Evolutionary conservation across 495 filamentous ascomycete species (phyloP).

Genomic region (Podospora comata): DNA sequence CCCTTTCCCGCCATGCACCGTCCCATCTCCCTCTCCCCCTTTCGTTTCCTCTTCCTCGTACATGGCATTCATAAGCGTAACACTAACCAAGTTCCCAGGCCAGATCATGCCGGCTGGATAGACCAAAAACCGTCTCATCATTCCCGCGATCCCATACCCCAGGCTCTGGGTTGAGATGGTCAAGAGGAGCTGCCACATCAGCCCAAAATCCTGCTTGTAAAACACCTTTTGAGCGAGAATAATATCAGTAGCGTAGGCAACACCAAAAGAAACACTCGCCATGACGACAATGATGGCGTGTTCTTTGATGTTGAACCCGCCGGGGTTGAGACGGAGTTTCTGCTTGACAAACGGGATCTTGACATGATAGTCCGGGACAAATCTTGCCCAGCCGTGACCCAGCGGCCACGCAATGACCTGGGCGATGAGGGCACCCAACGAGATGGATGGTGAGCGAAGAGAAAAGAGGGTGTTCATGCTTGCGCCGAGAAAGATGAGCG

Average conservation of each 20-base stretch:
- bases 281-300: constrained; percentile 77
- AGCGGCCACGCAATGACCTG: constrained; percentile 70
- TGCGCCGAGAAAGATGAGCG: constrained; percentile 63
- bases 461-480: constrained; percentile 70
- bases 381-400: constrained; percentile 52
- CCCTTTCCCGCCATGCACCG: constrained; percentile 43
- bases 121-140: constrained; percentile 52
- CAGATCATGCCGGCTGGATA: constrained; percentile 73
- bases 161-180: constrained; percentile 69
- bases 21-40: constrained; percentile 44
- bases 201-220: constrained; percentile 64
- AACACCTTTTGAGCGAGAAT: constrained; percentile 64
- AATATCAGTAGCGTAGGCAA: constrained; percentile 68
- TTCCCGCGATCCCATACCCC: constrained; percentile 71
- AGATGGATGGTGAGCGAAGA: constrained; percentile 62
- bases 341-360: constrained; percentile 12
- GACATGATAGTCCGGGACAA: constrained; percentile 51
- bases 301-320: constrained; percentile 78
- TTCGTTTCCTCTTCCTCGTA: constrained; percentile 56
- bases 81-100: constrained; percentile 62
- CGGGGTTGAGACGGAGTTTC: constrained; percentile 53
- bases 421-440: constrained; percentile 63
- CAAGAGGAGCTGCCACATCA: constrained; percentile 66
- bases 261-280: constrained; percentile 57
- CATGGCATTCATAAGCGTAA: constrained; percentile 66